phyloP scores from a whole-genome alignment of 228 moss, liverwort and hornwort species.

The Sphagnum fallax region DNA sequence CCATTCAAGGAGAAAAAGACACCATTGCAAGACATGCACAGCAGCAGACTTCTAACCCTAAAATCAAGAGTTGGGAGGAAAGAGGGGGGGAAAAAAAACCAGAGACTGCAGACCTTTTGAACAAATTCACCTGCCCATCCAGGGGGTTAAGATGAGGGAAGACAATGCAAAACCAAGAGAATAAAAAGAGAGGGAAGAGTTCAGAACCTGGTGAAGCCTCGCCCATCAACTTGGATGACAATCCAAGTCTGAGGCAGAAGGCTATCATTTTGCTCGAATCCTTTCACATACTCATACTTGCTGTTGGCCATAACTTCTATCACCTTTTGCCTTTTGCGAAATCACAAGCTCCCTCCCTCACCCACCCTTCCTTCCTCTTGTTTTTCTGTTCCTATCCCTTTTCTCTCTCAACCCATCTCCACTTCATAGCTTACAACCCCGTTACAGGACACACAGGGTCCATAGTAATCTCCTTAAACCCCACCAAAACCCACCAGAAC shows the following conservation, averaged over 20 bases:
- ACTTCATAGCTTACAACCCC: too few species aligned
- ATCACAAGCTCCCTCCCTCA: too few species aligned
- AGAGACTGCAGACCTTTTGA: background rate
- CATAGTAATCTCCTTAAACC: too few species aligned
- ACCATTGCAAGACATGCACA: background rate
- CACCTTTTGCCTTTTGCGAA: background rate
- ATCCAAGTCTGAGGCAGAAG: slow-evolving; percentile 76
- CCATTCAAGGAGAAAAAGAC: background rate
- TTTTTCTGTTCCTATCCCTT: too few species aligned
- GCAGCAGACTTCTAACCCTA: background rate
- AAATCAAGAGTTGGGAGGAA: too few species aligned
- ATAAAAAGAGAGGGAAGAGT: background rate
- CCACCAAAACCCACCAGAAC: too few species aligned
- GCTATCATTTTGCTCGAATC: slow-evolving; percentile 62
- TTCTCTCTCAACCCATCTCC: too few species aligned
- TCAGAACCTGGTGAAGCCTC: slow-evolving; percentile 64
- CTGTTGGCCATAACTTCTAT: slow-evolving; percentile 68
- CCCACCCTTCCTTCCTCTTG: too few species aligned
- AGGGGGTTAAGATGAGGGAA: background rate
- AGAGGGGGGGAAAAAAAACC: too few species aligned
- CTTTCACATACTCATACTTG: slow-evolving; percentile 90
- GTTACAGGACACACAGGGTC: too few species aligned
- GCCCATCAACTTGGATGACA: slow-evolving; percentile 86
- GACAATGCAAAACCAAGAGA: background rate
- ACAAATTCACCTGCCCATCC: background rate